Evolutionary conservation across 805 yeast genomes (phyloP).

Genomic region (Sugiyamaella lignohabitans): DNA sequence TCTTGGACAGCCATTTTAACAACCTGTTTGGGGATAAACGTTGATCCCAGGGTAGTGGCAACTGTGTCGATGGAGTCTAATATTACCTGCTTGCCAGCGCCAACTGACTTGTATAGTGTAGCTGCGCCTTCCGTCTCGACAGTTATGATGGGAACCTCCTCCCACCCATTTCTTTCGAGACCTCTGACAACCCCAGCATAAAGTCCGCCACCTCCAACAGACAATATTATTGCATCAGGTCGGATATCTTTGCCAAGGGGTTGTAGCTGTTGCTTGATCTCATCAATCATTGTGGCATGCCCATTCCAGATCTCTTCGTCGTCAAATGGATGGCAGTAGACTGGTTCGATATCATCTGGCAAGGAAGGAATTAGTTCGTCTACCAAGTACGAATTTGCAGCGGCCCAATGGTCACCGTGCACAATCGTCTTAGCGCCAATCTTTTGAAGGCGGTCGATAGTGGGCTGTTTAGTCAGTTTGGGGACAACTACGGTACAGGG

Average conservation of each 20-base stretch:
- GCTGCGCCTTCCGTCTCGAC: slow-evolving; percentile 62
- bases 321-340: slow-evolving; percentile 86
- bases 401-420: slow-evolving; percentile 72
- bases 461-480: slow-evolving; percentile 38
- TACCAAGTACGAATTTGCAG: slow-evolving; percentile 67
- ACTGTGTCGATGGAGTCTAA: slow-evolving; percentile 40
- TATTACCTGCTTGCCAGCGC: slow-evolving; percentile 36
- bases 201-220: slow-evolving; percentile 94
- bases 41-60: slow-evolving; percentile 57
- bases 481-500: slow-evolving; percentile 61
- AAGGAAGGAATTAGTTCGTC: slow-evolving; percentile 62
- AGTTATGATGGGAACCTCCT: slow-evolving; percentile 35
- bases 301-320: slow-evolving; percentile 92
- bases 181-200: slow-evolving; percentile 78
- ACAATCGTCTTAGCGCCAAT: slow-evolving; percentile 49
- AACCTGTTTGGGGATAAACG: slow-evolving; percentile 43
- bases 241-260: slow-evolving; percentile 25
- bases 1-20: slow-evolving; percentile 35
- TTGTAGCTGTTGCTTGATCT: slow-evolving; percentile 64
- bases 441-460: slow-evolving; percentile 39
- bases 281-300: slow-evolving; percentile 89
- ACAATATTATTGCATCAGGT: slow-evolving; percentile 74
- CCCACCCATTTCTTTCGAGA: slow-evolving; percentile 49
- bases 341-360: slow-evolving; percentile 49
- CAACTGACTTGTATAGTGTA: slow-evolving; percentile 43